Evolutionary conservation across 805 yeast species (phyloP).

Genomic region (Metschnikowia santaceciliae): DNA sequence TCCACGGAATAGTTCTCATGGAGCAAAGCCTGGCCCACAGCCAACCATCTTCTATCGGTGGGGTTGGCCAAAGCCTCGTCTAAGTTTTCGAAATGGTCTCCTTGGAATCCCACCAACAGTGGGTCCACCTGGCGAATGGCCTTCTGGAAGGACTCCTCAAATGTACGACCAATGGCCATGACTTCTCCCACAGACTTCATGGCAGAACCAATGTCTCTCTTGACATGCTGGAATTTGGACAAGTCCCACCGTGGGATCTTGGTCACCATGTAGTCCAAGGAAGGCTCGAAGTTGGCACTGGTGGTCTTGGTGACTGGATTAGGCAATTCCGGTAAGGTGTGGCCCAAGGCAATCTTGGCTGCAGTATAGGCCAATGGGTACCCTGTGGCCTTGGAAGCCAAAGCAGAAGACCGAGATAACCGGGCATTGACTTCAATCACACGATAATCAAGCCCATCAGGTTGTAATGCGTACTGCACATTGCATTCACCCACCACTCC

Average conservation of each 20-base stretch:
- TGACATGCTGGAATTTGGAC: constrained; percentile 91
- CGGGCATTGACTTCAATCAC: constrained; percentile 98
- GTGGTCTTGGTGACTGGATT: constrained; percentile 96
- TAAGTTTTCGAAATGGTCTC: constrained; percentile 69
- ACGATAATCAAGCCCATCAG: constrained; percentile 92
- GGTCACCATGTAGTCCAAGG: constrained; percentile 92
- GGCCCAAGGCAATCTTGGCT: constrained; percentile 93
- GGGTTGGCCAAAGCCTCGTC: constrained; percentile 79
- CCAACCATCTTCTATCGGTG: constrained; percentile 95
- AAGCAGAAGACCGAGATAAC: constrained; percentile 93
- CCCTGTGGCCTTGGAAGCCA: constrained; percentile 98
- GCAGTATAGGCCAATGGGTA: constrained; percentile 98
- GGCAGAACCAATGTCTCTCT: constrained; percentile 88
- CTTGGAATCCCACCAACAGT: constrained; percentile 86
- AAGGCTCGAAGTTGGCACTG: constrained; percentile 94
- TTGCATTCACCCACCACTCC: constrained; percentile 99
- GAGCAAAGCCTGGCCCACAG: constrained; percentile 94
- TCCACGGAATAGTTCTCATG: constrained; percentile 92
- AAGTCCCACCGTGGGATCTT: constrained; percentile 99
- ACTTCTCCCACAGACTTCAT: constrained; percentile 99
- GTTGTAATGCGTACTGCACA: constrained; percentile 94
- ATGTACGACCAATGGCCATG: constrained; percentile 97
- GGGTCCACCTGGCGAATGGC: constrained; percentile 97
- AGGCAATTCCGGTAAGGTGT: constrained; percentile 91
- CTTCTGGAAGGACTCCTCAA: constrained; percentile 96